Evolutionary conservation across 352 stramenopile species (phyloP), one percentile per base, ranked within the genome.

Genomic region (Pythium myriotylum): DNA sequence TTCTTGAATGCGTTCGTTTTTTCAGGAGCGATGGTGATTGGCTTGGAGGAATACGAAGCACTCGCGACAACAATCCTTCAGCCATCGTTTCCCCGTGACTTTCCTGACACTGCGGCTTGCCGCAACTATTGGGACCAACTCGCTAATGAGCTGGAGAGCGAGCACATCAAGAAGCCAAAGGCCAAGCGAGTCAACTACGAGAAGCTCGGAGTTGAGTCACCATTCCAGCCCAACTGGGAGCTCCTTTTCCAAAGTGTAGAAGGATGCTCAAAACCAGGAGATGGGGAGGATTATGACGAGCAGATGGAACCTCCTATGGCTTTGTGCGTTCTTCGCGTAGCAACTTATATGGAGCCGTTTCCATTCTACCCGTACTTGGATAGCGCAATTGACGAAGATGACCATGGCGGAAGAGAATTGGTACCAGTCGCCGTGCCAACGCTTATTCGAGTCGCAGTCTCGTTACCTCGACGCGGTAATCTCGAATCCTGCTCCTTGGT

Each of bases 81-180:
- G 80, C 47, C 24, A 64, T 93, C 84, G 45, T 95, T 94, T 65
- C 86, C 86, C 7, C 66, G 79, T 6, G 86, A 95, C 65, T 95
- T 80, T 41, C 86, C 86, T 0, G 86, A 94, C 46, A 86, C 86
- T 1, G 51, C 73, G 22, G 70, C 81, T 35, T 81, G 86, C 9
- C 58, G 71, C 24, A 37, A 24, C n/a, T 89, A 84, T 60, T 95
- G 86, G 86, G 49, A 80, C 20, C 27, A 65, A 6, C 50, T 68
- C 37, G 70, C 71, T 0, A 22, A 54, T 3, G 42, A 57, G 2
- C 32, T 72, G 0, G 49, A 74, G 45, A 67, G 27, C 13, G 53
- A 74, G 14, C 59, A 86, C 19, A 24, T 63, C 4, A 78, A 77
- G 14, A 88, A 86, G 41, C 86, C 86, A 0, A 94, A 89, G 49